These are phyloP conservation scores for Ogataea neopini DNA, from an alignment of 805 yeast genomes.

Conservation along the genomic window DNA sequence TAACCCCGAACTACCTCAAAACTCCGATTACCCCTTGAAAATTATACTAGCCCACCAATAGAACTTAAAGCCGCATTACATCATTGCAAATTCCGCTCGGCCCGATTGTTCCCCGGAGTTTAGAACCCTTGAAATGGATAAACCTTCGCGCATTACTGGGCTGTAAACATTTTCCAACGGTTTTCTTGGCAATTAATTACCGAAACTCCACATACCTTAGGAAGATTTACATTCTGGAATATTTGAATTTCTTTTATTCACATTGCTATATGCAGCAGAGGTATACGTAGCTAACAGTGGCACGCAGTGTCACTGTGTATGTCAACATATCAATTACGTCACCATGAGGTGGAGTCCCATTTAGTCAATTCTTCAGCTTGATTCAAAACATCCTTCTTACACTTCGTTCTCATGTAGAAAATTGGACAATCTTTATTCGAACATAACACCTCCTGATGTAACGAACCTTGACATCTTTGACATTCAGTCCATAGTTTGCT, in stretches of 20 bases:
- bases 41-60: neutral
- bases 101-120: slow-evolving; percentile 1
- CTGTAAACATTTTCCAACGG: neutral
- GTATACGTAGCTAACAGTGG: too few species aligned
- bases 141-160: neutral
- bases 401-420: slow-evolving; percentile 92
- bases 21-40: slow-evolving; percentile 2
- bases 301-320: neutral
- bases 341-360: slow-evolving; percentile 67
- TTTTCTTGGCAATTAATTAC: neutral
- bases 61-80: neutral
- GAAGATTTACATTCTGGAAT: too few species aligned
- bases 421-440: slow-evolving; percentile 96
- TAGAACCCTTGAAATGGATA: neutral
- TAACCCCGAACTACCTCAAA: neutral
- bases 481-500: slow-evolving; percentile 97
- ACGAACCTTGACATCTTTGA: slow-evolving; percentile 94
- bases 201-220: slow-evolving; percentile 8
- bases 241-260: neutral
- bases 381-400: slow-evolving; percentile 66
- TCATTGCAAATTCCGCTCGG: neutral
- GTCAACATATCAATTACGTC: slow-evolving; percentile 22
- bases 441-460: slow-evolving; percentile 94
- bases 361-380: slow-evolving; percentile 60
- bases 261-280: too few species aligned